phyloP scores from a whole-genome alignment of 495 filamentous ascomycete genomes.

The Parathielavia hyrcaniae region DNA sequence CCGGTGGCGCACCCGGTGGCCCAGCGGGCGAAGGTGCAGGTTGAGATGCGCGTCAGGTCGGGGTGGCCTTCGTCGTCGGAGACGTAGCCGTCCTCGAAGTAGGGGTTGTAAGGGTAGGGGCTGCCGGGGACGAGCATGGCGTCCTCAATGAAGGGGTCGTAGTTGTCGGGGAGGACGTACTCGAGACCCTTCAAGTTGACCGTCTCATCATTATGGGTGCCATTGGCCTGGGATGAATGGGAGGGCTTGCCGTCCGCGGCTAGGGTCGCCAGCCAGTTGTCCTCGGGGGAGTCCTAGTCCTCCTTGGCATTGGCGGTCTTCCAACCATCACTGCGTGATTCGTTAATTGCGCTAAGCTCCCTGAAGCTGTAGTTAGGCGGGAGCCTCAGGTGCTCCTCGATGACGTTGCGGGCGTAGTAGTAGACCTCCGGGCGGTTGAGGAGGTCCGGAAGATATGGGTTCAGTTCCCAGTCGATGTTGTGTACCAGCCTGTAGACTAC shows the following conservation, averaged over 20 bases:
- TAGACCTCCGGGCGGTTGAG: not conserved
- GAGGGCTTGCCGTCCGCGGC: not conserved
- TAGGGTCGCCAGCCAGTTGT: not conserved
- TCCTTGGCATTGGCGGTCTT: not conserved
- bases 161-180: not conserved
- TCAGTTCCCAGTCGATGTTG: not conserved
- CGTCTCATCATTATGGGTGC: not conserved
- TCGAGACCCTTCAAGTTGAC: not conserved
- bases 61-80: constrained; percentile 2
- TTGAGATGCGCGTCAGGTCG: not conserved
- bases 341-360: not conserved
- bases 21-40: not conserved
- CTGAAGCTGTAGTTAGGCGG: not conserved
- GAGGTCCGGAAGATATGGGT: not conserved
- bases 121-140: not conserved
- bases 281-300: not conserved
- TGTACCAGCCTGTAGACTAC: not conserved
- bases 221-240: not conserved
- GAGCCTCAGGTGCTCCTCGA: not conserved
- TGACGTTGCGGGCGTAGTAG: not conserved
- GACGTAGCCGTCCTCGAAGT: not conserved
- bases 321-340: not conserved
- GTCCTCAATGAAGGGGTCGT: not conserved
- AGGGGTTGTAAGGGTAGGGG: not conserved
- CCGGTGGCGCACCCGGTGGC: not conserved